These are phyloP conservation scores for Zygosaccharomyces lentus DNA, from an alignment of 805 yeast genomes.

Conservation along the genomic window DNA sequence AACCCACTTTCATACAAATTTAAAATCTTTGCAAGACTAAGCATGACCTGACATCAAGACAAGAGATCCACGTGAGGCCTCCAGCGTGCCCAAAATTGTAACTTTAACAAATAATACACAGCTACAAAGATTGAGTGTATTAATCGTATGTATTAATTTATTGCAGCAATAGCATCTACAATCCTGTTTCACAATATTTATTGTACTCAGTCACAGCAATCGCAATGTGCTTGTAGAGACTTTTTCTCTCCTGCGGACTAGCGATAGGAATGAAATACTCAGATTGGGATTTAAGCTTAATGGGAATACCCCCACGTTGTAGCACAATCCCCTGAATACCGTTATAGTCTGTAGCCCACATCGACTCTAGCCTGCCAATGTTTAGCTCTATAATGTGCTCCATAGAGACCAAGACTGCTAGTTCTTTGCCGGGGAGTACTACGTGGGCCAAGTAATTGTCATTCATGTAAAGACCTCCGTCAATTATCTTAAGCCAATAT, in stretches of 20 bases:
- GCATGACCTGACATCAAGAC: too few relatives aligned
- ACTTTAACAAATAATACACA: not conserved
- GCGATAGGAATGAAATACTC: constrained; percentile 82
- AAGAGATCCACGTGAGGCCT: too few relatives aligned
- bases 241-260: constrained; percentile 56
- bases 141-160: too few relatives aligned
- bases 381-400: constrained; percentile 64
- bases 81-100: too few relatives aligned
- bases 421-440: constrained; percentile 74
- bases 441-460: constrained; percentile 85
- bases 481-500: constrained; percentile 77
- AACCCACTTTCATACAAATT: too few relatives aligned
- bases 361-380: constrained; percentile 52
- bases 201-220: constrained; percentile 80
- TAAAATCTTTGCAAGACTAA: too few relatives aligned
- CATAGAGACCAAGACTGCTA: constrained; percentile 71
- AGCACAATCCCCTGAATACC: constrained; percentile 65
- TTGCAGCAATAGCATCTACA: constrained; percentile 19
- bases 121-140: not conserved
- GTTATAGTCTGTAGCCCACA: constrained; percentile 69
- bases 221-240: constrained; percentile 67
- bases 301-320: constrained; percentile 73
- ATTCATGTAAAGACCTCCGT: constrained; percentile 69
- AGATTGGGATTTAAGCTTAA: constrained; percentile 52
- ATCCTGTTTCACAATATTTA: constrained; percentile 54